phyloP scores from a whole-genome alignment of 139 green algal species.

The Chlamydomonas sp. region DNA sequence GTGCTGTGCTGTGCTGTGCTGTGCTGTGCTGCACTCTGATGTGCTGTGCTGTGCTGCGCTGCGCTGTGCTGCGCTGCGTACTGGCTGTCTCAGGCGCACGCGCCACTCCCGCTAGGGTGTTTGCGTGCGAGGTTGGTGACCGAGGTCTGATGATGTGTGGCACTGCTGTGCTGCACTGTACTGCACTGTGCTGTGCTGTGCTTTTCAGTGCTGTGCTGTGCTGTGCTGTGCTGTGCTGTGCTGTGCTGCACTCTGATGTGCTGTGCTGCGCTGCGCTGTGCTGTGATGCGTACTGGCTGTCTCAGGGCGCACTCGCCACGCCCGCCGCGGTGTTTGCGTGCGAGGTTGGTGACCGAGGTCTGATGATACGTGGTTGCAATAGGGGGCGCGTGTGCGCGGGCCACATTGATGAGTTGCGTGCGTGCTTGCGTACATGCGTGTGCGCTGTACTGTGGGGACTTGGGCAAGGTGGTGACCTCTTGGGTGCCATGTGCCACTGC shows the following conservation, averaged over 20 bases:
- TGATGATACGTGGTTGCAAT: neutral
- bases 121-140: neutral
- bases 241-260: constrained; percentile 10
- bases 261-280: constrained; percentile 11
- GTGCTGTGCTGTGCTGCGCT: constrained; percentile 12
- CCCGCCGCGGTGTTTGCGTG: neutral
- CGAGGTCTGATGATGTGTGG: neutral
- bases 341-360: neutral
- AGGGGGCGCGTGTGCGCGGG: neutral
- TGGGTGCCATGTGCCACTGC: neutral
- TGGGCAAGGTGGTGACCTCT: neutral
- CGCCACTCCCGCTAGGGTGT: neutral
- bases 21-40: constrained; percentile 11
- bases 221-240: constrained; percentile 15
- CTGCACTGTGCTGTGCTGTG: constrained; percentile 19
- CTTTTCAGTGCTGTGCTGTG: constrained; percentile 8
- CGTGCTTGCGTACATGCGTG: neutral
- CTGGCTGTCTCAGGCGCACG: no score
- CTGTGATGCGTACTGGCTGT: neutral
- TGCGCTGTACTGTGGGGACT: no score
- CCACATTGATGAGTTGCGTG: neutral
- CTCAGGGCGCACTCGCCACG: no score
- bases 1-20: constrained; percentile 16
- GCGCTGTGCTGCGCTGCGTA: constrained; percentile 6
- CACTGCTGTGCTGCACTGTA: no score